Base-by-base conservation (phyloP, 2,329 filamentous ascomycete genomes). In the Diplodia corticola region DNA sequence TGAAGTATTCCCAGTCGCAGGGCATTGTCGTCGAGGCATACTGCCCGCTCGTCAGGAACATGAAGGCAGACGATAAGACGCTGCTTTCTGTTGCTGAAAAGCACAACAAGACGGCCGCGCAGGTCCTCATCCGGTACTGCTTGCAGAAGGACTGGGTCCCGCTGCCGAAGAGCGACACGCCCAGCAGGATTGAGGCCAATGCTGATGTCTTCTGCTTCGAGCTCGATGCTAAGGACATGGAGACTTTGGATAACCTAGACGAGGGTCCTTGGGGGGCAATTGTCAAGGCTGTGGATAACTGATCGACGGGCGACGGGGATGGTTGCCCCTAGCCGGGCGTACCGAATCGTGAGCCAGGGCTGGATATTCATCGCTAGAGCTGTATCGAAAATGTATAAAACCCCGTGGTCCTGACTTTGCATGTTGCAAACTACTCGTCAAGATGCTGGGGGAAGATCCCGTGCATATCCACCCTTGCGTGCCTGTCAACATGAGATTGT, bases 101-200 rank as follows among this genome's bases (percentile, higher is more conserved):
- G 80, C 86, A 95, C 75, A 83, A 82, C 69, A 93, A 90, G 80
- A 86, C 86, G 7, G 86, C 89, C 67, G 89, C 91, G 10, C 93
- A 96, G 82, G 80, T 96, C 10, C 78, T 97, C 72, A 80, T 96
- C 59, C 85, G 92, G 69, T 97, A 92, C 85, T 91, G 90, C 70
- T 77, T 96, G 77, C 91, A 96, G 78, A 93, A 91, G 79, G 89
- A 75, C 22, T 77, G 72, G 63, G 74, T 78, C 13, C 73, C 77
- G 2, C 71, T 80, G 2, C 78, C 77, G 0, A 80, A 79, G 69
- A 79, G 76, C 67, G 77, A 79, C 60, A 77, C 73, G 0, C 74
- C 76, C 1, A 68, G 70, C 17, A 66, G 76, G 9, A 79, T 80
- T 33, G 68, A 69, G 13, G 72, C 69, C 28, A 80, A 80, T 63